Evolutionary conservation across 192 early-diverging fungal species (phyloP).

Genomic region (Coemansia sp.): DNA sequence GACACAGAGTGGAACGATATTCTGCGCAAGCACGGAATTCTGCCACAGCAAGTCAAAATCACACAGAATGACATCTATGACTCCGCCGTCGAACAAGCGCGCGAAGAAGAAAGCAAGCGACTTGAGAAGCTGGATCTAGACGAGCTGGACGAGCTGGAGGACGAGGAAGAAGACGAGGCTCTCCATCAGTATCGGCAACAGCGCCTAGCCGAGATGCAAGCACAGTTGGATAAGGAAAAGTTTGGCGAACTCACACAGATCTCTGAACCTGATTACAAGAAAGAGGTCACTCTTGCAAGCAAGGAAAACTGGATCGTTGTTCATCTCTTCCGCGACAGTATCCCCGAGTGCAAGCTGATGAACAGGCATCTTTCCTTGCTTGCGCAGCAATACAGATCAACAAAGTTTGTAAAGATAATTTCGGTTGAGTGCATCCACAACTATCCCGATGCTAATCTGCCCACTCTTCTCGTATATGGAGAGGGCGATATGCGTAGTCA

Average conservation of each 20-base stretch:
- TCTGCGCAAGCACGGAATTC: constrained; percentile 86
- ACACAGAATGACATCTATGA: constrained; percentile 57
- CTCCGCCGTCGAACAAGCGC: constrained; percentile 53
- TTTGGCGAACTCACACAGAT: constrained; percentile 86
- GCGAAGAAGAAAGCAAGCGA: constrained; percentile 61
- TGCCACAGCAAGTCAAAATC: constrained; percentile 73
- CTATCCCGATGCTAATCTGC: constrained; percentile 88
- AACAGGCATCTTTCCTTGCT: constrained; percentile 61
- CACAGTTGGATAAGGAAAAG: constrained; percentile 67
- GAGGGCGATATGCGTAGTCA: constrained; percentile 84
- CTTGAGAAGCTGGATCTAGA: constrained; percentile 77
- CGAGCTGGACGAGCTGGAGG: constrained; percentile 90
- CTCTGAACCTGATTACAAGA: constrained; percentile 88
- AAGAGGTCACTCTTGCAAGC: constrained; percentile 89
- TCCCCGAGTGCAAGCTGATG: constrained; percentile 87
- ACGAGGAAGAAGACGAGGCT: constrained; percentile 86
- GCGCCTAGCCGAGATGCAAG: constrained; percentile 84
- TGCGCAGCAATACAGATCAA: constrained; percentile 73
- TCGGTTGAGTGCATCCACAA: constrained; percentile 92
- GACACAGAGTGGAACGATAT: constrained; percentile 93
- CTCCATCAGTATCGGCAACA: constrained; percentile 77
- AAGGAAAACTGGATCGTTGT: constrained; percentile 68
- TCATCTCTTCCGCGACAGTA: constrained; percentile 59
- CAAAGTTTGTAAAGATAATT: constrained; percentile 94
- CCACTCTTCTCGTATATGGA: constrained; percentile 90